Evolutionary conservation across 2,329 filamentous ascomycete species (phyloP), one percentile per base, ranked within the genome.

Genomic region (Sphaerulina musiva): DNA sequence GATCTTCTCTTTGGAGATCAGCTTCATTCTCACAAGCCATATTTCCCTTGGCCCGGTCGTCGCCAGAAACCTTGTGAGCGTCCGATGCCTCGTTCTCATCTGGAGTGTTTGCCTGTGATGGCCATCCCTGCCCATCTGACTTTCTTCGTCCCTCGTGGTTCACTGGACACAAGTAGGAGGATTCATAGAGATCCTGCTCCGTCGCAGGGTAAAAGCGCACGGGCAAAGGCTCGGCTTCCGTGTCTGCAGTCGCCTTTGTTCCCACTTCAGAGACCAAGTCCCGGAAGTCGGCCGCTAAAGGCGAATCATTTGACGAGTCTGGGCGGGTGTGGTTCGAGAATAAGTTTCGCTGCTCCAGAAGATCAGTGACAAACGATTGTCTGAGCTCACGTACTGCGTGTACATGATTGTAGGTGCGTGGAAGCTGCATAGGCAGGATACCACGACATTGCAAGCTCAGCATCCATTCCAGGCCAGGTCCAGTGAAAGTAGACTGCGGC

Each of bases 151-250:
- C 10, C n/a, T 11, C 47, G 26, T n/a, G 41, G 14, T 11, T 52
- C 9, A 31, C 44, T 11, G 45, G 51, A 7, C 41, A 48, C 29
- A 57, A 32, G 4, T 58, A 38, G 10, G 45, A 12, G 6, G 50
- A 46, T 9, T 81, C 76, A 56, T 81, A 81, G 6, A 78, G 61
- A 51, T 80, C 79, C 49, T 80, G 65, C 59, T 83, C 80, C 0
- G 75, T 78, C 17, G 54, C 55, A 3, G 62, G 58, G 23, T 26
- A 11, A 17, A 45, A 9, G 8, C 34, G 44, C 11, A 53, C 39
- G 10, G 48, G 54, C n/a, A 51, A 14, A 12, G 54, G 52, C 14
- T 52, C 49, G 9, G 52, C 49, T 47, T 53, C 59, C 36, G 32
- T 53, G 2, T 54, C 53, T 12, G 55, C 32, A 6, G 56, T 60